phyloP scores from a whole-genome alignment of 371 early-diverging fungal genomes.

The Ordospora pajunii region DNA sequence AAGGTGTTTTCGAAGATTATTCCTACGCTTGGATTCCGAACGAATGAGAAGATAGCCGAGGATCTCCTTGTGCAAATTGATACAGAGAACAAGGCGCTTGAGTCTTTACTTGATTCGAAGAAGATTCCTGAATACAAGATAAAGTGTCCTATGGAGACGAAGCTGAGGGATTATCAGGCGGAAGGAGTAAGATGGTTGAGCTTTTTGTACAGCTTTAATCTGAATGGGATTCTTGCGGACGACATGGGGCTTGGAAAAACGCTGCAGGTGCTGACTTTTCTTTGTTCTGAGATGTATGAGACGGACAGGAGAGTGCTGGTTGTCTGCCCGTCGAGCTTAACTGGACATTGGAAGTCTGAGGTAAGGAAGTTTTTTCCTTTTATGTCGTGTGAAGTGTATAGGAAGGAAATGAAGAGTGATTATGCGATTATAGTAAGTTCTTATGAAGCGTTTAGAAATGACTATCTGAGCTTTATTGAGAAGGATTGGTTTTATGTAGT shows the following conservation, averaged over 20 bases:
- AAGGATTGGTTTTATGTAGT: slow-evolving; percentile 84
- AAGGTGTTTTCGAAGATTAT: slow-evolving; percentile 24
- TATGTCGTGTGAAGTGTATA: background rate
- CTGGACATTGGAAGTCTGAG: slow-evolving; percentile 93
- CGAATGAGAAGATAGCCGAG: slow-evolving; percentile 19
- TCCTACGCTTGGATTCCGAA: slow-evolving; percentile 13
- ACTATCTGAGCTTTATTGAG: slow-evolving; percentile 69
- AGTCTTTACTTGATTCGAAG: slow-evolving; percentile 16
- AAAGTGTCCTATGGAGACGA: slow-evolving; percentile 10
- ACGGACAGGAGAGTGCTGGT: slow-evolving; percentile 69
- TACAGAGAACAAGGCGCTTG: slow-evolving; percentile 17
- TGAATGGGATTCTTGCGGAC: slow-evolving; percentile 60
- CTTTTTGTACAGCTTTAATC: slow-evolving; percentile 51
- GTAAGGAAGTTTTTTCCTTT: slow-evolving; percentile 62
- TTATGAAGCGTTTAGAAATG: slow-evolving; percentile 87
- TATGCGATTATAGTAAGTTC: slow-evolving; percentile 68
- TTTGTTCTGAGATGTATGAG: slow-evolving; percentile 34
- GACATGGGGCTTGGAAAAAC: slow-evolving; percentile 94
- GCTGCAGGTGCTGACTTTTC: slow-evolving; percentile 65
- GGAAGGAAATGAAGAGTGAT: background rate
- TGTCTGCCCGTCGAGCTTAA: slow-evolving; percentile 86
- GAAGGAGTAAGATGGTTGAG: slow-evolving; percentile 60
- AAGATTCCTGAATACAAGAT: slow-evolving; percentile 30
- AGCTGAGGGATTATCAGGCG: slow-evolving; percentile 58
- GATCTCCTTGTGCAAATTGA: slow-evolving; percentile 32